phyloP scores from a whole-genome alignment of 1,284 basidiomycete genomes.

The Cystobasidium slooffiae region DNA sequence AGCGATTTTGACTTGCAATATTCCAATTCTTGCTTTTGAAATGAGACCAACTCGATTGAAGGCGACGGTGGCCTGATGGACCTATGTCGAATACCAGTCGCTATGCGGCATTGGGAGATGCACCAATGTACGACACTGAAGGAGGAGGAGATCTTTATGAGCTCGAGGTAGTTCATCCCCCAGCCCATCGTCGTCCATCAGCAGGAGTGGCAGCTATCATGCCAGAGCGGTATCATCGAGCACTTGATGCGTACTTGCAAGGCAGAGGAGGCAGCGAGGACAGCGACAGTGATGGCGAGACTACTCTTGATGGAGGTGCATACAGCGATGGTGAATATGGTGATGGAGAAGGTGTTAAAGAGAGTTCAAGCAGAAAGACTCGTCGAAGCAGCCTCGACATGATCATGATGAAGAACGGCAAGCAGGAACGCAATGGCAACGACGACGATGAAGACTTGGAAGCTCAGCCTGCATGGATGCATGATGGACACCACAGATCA shows the following conservation, averaged over 20 bases:
- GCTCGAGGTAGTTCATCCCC: background rate
- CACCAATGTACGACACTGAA: conserved; percentile 4
- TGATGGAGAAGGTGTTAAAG: background rate
- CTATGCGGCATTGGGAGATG: conserved; percentile 9
- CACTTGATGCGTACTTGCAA: conserved; percentile 16
- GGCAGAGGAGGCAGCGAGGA: conserved; percentile 16
- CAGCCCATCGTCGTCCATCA: background rate
- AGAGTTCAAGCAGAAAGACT: background rate
- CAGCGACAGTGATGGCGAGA: conserved; percentile 32
- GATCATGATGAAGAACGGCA: conserved; percentile 25
- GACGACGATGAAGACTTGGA: conserved; percentile 16
- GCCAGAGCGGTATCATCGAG: conserved; percentile 12
- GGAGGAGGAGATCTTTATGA: conserved; percentile 10
- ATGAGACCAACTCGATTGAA: background rate
- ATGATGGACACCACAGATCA: background rate
- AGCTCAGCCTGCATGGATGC: conserved; percentile 28
- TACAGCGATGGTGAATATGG: background rate
- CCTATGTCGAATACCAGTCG: background rate
- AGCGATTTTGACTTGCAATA: too few species aligned
- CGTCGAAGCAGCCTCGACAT: conserved; percentile 2
- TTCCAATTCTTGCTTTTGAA: conserved; percentile 9
- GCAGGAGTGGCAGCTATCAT: conserved; percentile 13
- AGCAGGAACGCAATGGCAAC: conserved; percentile 2
- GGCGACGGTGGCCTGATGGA: background rate
- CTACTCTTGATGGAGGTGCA: background rate